Conservation (phyloP, 139 green algal species). For the Micromonas pusilla region DNA sequence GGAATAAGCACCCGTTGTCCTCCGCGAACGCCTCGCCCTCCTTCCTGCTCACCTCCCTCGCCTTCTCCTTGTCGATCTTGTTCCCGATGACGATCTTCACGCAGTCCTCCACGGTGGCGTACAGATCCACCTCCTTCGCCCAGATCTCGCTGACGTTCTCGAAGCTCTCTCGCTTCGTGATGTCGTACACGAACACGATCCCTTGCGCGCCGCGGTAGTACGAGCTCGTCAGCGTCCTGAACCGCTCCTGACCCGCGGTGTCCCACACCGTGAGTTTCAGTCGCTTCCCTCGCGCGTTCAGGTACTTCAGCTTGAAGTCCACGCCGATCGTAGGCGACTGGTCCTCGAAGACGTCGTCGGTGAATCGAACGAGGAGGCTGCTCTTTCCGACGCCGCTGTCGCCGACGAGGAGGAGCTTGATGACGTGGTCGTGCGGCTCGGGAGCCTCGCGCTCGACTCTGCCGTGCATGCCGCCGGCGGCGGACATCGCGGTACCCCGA, state of each 20-base stretch:
- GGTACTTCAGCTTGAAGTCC: conserved; percentile 90
- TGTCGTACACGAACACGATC: conserved; percentile 86
- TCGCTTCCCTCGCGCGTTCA: conserved; percentile 63
- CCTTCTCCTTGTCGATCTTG: conserved; percentile 77
- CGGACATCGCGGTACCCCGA: too few species aligned
- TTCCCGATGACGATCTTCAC: conserved; percentile 96
- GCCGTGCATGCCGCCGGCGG: too few species aligned
- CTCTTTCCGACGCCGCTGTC: conserved; percentile 85
- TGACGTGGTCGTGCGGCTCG: conserved; percentile 13
- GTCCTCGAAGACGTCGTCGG: conserved; percentile 74
- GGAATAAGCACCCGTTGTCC: conserved; percentile 77
- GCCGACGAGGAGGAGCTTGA: conserved; percentile 79
- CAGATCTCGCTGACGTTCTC: conserved; percentile 74
- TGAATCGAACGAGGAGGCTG: conserved; percentile 81
- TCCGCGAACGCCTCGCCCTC: conserved; percentile 71
- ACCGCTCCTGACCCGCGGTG: conserved; percentile 85
- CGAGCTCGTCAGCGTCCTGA: conserved; percentile 88
- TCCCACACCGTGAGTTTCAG: conserved; percentile 85
- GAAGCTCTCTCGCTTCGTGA: conserved; percentile 83
- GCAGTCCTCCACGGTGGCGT: conserved; percentile 75
- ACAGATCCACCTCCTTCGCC: conserved; percentile 91
- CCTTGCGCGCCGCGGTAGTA: conserved; percentile 91
- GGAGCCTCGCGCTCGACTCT: too few species aligned
- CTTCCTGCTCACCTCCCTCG: conserved; percentile 61
- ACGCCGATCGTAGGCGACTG: conserved; percentile 80